Base-by-base conservation (phyloP, 148 eudicot genomes). In the Spergularia bocconei region DNA sequence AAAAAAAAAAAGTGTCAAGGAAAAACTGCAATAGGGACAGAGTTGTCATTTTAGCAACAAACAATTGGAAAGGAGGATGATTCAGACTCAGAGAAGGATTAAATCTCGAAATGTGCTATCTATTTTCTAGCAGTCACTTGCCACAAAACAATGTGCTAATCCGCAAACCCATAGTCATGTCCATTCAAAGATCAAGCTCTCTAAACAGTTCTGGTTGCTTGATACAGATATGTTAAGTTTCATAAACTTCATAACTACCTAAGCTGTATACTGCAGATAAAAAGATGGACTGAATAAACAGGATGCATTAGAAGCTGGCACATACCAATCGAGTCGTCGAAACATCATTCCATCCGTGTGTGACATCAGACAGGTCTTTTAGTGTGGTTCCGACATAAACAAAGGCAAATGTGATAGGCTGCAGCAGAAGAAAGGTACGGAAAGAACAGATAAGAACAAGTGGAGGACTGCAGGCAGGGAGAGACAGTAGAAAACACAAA, bases 371-470 rank as follows among this genome's bases (percentile, higher is more conserved):
- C 69, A 94, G 90, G 78, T 94, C 96, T 82, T 94, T 88, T 59
- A 94, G 73, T 17, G 98, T 91, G 54, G 98, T 94, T 73, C 98
- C 98, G 50, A 88, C 91, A 80, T 94, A 94, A 36, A 94, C 98
- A 70, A 91, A 83, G 20, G 90, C 93, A 81, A 91, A 83, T 60
- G 98, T 94, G 75, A 91, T 91, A 79, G 98, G 98, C 98, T 94
- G 87, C 79, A 80, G 16, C 33, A 69, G 66, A 9, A 67, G 16
- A 58, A 69, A n/a, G 65, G 36, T 16, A 65, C 23, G 36, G 13
- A 66, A 66, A 55, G 15, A 15, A 66, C 65, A 69, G 17, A 36
- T n/a, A 1, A 23, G 38, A 19, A 38, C 69, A 48, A 6, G 16
- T 23, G 9, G 63, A 13, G 13, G 29, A 6, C 11, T 23, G 9